Base-by-base conservation (phyloP, 1,284 basidiomycete species). In the Singerocomus inundabilis region DNA sequence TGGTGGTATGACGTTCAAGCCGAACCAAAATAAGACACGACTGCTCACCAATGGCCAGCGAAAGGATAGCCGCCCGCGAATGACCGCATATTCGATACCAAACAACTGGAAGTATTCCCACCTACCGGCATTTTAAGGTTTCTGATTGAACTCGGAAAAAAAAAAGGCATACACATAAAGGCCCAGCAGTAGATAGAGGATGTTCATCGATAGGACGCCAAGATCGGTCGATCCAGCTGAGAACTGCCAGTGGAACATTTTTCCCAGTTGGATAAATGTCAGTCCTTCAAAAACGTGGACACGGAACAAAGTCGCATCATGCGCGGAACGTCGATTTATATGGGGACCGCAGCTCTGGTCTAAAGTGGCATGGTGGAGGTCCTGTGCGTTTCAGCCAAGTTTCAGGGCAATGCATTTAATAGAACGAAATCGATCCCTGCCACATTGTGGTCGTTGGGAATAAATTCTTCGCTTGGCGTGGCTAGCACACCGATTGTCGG, bases 41-140 rank as follows among this genome's bases (percentile, higher is more conserved):
- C 1, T 46, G 11, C 61, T 61, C 42, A 65, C 63, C 28, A 65
- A 21, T 1, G 57, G 7, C 39, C 32, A 48, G 29, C 51, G 62
- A 11, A 65, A 61, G 18, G 51, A 10, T 12, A 49, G 25, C 29
- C 48, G 61, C 6, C 57, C 21, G 16, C 38, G 33, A 44, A 62
- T 18, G 34, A 62, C 33, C 0, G 52, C 46, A 12, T 31, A 52
- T 47, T 62, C 61, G 0, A 65, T 18, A 7, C 31, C 25, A 6
- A 54, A 35, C 11, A 62, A 56, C 7, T 38, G 40, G 11, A 56
- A 0, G 29, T 63, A 65, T 40, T 62, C 62, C 60, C 60, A 62
- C n/a, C 60, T 62, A 49, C 21, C 21, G 21, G 21, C 2, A 21
- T 21, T 21, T 21, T 21, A 21, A 21, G 21, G 21, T 21, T 21